Percentiles rank a stretch among this genome's conserved stretches.
These are phyloP conservation scores for Tuber melanosporum DNA, from an alignment of 495 filamentous ascomycete species.

Conservation along the genomic window DNA sequence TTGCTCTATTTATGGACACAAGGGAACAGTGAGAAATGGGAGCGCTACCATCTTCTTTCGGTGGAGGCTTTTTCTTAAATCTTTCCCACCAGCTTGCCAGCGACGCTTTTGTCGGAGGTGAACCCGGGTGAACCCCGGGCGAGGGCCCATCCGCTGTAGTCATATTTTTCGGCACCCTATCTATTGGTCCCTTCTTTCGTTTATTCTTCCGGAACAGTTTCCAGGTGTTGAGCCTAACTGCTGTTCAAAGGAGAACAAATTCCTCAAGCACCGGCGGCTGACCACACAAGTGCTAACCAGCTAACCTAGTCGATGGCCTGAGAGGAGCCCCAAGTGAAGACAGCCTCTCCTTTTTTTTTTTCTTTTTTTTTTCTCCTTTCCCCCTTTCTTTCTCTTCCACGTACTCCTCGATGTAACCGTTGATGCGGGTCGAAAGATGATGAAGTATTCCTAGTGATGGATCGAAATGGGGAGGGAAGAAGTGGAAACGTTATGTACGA, in stretches of 20 bases:
- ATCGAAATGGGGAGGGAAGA: constrained; percentile 10
- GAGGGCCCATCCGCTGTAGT: constrained; percentile 12
- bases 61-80: constrained; percentile 55
- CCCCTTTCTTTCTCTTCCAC: constrained; percentile 8
- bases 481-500: constrained; percentile 27
- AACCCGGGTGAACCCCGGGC: constrained; percentile 34
- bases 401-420: not conserved
- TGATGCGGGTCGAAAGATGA: not conserved
- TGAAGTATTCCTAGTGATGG: constrained; percentile 3
- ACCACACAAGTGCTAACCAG: not conserved
- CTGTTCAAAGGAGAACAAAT: not conserved
- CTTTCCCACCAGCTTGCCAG: constrained; percentile 69
- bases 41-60: constrained; percentile 53
- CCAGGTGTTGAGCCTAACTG: not conserved
- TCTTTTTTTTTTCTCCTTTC: not conserved
- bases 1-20: not conserved
- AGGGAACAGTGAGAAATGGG: not conserved
- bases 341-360: constrained; percentile 3
- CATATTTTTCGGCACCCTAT: constrained; percentile 26
- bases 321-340: not conserved
- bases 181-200: constrained; percentile 5
- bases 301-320: not conserved
- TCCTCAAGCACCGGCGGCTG: not conserved
- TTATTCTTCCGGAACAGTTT: not conserved
- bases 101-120: constrained; percentile 61